Evolutionary conservation across 129 eudicot species (phyloP).

Genomic region (Arctium minus): DNA sequence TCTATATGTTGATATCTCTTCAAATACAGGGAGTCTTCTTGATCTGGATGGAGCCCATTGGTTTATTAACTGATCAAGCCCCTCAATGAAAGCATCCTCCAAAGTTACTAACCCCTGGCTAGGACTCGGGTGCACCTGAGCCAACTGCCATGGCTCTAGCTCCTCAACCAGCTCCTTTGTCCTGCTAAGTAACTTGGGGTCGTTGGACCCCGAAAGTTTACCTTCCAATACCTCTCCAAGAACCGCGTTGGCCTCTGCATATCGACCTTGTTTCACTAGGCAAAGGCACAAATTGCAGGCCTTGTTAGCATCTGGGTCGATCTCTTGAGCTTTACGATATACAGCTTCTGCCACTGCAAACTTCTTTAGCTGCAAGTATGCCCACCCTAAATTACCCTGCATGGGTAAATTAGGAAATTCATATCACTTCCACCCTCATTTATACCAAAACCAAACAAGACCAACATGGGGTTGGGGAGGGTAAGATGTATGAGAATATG

Average conservation of each 20-base stretch:
- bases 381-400: conserved; percentile 93
- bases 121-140: conserved; percentile 10
- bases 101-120: conserved; percentile 20
- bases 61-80: conserved; percentile 66
- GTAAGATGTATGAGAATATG: no score
- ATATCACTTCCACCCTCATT: not conserved
- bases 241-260: conserved; percentile 43
- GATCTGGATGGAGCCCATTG: conserved; percentile 54
- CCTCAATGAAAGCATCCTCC: conserved; percentile 64
- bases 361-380: conserved; percentile 67
- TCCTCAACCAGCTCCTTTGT: conserved; percentile 56
- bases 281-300: conserved; percentile 71
- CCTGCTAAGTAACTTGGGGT: conserved; percentile 50
- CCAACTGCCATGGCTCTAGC: conserved; percentile 47
- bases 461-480: no score
- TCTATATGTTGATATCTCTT: conserved; percentile 61
- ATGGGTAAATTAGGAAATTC: conserved; percentile 14
- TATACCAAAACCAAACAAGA: not conserved
- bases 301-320: conserved; percentile 80
- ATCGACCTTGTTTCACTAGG: conserved; percentile 50
- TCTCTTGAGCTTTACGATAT: conserved; percentile 68
- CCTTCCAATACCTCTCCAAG: conserved; percentile 51
- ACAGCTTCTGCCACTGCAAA: conserved; percentile 67
- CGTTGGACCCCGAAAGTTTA: conserved; percentile 50
- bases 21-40: conserved; percentile 71